phyloP scores from a whole-genome alignment of 1,139 yeast species.

The Zhuliangozyma blackwelliae region DNA sequence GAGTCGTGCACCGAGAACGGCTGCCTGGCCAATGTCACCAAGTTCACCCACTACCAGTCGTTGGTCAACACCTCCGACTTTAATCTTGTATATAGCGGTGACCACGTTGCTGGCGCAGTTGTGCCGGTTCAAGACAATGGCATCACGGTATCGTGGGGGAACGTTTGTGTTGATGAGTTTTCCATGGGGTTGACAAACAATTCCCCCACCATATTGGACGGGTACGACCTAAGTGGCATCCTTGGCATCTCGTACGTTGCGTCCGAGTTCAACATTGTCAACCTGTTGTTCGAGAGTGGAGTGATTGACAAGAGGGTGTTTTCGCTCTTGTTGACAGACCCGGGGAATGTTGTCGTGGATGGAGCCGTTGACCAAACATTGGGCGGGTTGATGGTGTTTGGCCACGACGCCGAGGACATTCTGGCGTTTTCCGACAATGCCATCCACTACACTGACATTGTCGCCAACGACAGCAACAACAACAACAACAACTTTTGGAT shows the following conservation, averaged over 20 bases:
- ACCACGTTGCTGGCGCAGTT: conserved; percentile 50
- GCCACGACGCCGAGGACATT: conserved; percentile 17
- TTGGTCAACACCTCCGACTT: conserved; percentile 23
- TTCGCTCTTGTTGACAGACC: conserved; percentile 18
- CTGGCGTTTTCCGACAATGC: conserved; percentile 11
- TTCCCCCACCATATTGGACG: conserved; percentile 51
- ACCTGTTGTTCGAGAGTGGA: conserved; percentile 16
- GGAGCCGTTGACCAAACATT: conserved; percentile 2
- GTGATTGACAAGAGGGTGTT: conserved; percentile 19
- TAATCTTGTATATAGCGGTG: conserved; percentile 50
- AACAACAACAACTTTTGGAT: conserved; percentile 57
- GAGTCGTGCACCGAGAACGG: conserved; percentile 43
- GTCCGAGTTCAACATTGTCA: conserved; percentile 16
- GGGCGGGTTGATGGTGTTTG: conserved; percentile 27
- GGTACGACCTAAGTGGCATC: conserved; percentile 56
- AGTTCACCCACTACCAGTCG: conserved; percentile 17
- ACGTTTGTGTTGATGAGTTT: conserved; percentile 30
- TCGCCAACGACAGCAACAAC: conserved; percentile 30
- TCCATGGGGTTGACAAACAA: conserved; percentile 50
- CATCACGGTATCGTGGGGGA: conserved; percentile 28
- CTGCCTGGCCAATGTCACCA: conserved; percentile 28
- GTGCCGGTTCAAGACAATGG: conserved; percentile 16
- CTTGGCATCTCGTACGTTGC: conserved; percentile 51
- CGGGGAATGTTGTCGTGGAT: conserved; percentile 1
- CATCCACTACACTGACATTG: conserved; percentile 37